Percentiles rank a stretch among this genome's conserved stretches.
phyloP scores from a whole-genome alignment of 768 basidiomycete species.

The Tulasnella calospora region DNA sequence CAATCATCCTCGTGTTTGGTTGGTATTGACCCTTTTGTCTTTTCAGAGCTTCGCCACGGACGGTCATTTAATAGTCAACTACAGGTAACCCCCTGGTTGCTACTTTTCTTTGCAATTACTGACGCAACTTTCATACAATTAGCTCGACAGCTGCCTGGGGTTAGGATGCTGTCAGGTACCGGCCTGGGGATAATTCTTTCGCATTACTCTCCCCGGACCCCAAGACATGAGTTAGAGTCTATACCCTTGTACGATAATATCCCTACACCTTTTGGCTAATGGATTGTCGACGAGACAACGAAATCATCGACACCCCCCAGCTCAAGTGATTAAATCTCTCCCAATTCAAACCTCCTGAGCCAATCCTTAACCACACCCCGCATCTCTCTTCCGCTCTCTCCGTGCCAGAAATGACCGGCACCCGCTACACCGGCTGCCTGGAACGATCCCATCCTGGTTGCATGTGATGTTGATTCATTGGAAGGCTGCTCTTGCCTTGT shows the following conservation, averaged over 20 bases:
- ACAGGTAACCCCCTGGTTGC: conserved; percentile 52
- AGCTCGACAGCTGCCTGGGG: conserved; percentile 67
- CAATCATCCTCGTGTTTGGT: neutral
- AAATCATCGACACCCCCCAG: neutral
- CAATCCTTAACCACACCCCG: conserved; percentile 26
- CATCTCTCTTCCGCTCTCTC: conserved; percentile 26
- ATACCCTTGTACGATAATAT: neutral
- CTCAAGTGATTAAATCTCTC: neutral
- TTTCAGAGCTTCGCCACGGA: conserved; percentile 78
- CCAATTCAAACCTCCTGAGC: conserved; percentile 24
- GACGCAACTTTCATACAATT: neutral
- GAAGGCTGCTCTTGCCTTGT: neutral
- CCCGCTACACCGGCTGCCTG: conserved; percentile 41
- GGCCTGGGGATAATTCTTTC: neutral
- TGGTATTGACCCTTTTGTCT: neutral
- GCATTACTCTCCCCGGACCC: neutral
- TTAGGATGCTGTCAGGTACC: conserved; percentile 31
- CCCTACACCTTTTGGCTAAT: neutral
- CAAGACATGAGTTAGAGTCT: neutral
- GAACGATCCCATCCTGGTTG: conserved; percentile 29
- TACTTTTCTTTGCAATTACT: conserved; percentile 1
- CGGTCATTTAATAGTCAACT: conserved; percentile 86
- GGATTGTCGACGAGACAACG: neutral
- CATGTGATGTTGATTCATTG: neutral
- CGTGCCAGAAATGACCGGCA: conserved; percentile 64